Conservation (phyloP, 495 filamentous ascomycete species). For the Aspergillus affinis region DNA sequence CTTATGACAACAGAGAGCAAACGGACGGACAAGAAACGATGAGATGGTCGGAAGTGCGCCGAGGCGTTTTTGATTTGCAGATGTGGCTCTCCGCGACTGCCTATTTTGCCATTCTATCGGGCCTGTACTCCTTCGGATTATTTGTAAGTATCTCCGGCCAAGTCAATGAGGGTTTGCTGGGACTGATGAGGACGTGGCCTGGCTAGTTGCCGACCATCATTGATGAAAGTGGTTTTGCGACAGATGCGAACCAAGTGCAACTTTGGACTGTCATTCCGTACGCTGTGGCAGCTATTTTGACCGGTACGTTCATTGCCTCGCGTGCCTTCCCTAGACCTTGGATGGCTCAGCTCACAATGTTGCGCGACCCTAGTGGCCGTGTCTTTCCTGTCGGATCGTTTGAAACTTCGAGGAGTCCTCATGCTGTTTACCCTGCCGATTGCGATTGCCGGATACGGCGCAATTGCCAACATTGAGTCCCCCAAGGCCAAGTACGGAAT, state of each 20-base stretch:
- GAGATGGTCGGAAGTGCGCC: slow-evolving; percentile 43
- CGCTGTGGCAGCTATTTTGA: slow-evolving; percentile 72
- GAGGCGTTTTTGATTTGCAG: slow-evolving; percentile 35
- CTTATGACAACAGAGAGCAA: neutral
- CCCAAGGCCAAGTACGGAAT: slow-evolving; percentile 52
- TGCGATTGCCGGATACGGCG: slow-evolving; percentile 50
- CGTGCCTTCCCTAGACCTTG: slow-evolving; percentile 42
- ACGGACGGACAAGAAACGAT: slow-evolving; percentile 35
- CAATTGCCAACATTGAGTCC: slow-evolving; percentile 44
- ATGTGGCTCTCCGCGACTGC: slow-evolving; percentile 45
- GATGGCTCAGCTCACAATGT: neutral
- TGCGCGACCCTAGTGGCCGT: slow-evolving; percentile 30
- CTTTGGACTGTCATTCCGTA: slow-evolving; percentile 87
- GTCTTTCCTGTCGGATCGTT: slow-evolving; percentile 46
- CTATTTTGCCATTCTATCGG: slow-evolving; percentile 45
- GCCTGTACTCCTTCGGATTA: slow-evolving; percentile 45
- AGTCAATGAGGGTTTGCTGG: neutral
- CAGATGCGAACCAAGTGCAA: slow-evolving; percentile 67
- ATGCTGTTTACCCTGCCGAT: slow-evolving; percentile 49
- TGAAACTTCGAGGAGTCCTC: slow-evolving; percentile 45
- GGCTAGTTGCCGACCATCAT: slow-evolving; percentile 74
- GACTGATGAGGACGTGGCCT: slow-evolving; percentile 5
- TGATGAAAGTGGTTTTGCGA: slow-evolving; percentile 59
- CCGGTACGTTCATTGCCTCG: slow-evolving; percentile 59
- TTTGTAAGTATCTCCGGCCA: slow-evolving; percentile 29